Evolutionary conservation across 169 alveolate species (phyloP), one percentile per base, ranked within the genome.

Genomic region (Babesia caballi): DNA sequence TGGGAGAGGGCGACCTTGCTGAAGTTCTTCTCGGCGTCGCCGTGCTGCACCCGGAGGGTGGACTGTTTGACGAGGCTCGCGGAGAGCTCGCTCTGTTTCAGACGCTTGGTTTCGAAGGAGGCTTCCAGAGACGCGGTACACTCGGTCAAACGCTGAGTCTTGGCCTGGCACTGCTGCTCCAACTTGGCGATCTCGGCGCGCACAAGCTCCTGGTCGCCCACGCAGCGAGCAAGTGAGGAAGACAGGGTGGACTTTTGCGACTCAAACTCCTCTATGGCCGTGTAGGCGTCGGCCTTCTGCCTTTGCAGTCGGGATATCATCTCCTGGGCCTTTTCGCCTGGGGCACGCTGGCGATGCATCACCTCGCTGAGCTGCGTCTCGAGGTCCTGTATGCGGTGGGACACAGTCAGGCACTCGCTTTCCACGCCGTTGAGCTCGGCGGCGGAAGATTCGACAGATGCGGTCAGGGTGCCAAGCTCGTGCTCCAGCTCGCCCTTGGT

Each of bases 81-180:
- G 4, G 83, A 53, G 15, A 78, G 50, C 42, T 78, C 83, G 19
- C 40, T 35, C 59, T 78, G 87, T 35, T 68, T 68, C 36, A 42
- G 17, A 36, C 82, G 57, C 53, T 46, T 67, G 23, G 21, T 17
- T 47, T 78, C 83, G 0, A 50, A 2, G 9, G 32, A 19, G 17
- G 11, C 14, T 28, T 78, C 87, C n/a, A 75, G 65, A 12, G 32
- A 14, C n/a, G 6, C 33, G 3, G 38, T 41, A 14, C 38, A 30
- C 11, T 54, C 32, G 9, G 70, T 35, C 21, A 41, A 42, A 14
- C 25, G 21, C 47, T 4, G 15, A 17, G 41, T 9, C 53, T 69
- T 56, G 6, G 3, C 44, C 12, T 4, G 12, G 19, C 44, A 35
- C 56, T 3, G 21, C 17, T 52, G 68, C 28, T 52, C 46, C 3